These are phyloP conservation scores for Botrytis sinoallii DNA, from an alignment of 2,329 filamentous ascomycete genomes.

Conservation along the genomic window DNA sequence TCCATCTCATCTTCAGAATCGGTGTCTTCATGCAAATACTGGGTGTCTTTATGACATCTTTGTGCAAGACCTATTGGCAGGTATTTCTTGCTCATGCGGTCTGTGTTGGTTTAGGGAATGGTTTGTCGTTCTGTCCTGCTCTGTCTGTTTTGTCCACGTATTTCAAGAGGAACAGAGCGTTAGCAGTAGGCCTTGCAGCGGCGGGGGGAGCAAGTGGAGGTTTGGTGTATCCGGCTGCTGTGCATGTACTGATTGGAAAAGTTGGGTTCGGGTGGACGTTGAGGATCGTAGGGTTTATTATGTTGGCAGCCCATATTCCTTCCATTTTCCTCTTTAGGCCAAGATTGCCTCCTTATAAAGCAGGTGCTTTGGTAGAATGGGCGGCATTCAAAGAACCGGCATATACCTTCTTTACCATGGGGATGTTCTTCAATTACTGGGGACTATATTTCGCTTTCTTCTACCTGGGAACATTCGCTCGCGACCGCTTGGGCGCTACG, in stretches of 20 bases:
- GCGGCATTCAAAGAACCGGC: background rate
- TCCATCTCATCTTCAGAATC: background rate
- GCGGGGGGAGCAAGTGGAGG: slow-evolving; percentile 38
- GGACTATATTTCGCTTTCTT: background rate
- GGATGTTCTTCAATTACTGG: background rate
- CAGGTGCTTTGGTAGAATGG: background rate
- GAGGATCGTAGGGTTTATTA: slow-evolving; percentile 23
- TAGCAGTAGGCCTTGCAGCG: slow-evolving; percentile 29
- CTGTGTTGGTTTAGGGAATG: slow-evolving; percentile 26
- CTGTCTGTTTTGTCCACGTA: slow-evolving; percentile 19
- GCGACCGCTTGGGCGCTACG: background rate
- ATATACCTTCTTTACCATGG: background rate
- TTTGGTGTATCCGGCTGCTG: slow-evolving; percentile 38
- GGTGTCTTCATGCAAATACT: background rate
- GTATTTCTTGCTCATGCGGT: slow-evolving; percentile 36
- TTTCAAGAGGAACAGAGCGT: slow-evolving; percentile 24
- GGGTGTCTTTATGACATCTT: slow-evolving; percentile 35
- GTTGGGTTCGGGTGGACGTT: slow-evolving; percentile 35
- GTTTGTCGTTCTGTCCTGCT: slow-evolving; percentile 33
- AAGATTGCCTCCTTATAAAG: background rate
- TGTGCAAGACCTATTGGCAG: slow-evolving; percentile 37
- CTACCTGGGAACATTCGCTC: background rate
- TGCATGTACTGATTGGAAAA: slow-evolving; percentile 33
- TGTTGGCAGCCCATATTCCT: background rate
- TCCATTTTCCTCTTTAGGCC: background rate